Base-by-base conservation (phyloP, 495 filamentous ascomycete genomes). In the Aspergillus ostianus region DNA sequence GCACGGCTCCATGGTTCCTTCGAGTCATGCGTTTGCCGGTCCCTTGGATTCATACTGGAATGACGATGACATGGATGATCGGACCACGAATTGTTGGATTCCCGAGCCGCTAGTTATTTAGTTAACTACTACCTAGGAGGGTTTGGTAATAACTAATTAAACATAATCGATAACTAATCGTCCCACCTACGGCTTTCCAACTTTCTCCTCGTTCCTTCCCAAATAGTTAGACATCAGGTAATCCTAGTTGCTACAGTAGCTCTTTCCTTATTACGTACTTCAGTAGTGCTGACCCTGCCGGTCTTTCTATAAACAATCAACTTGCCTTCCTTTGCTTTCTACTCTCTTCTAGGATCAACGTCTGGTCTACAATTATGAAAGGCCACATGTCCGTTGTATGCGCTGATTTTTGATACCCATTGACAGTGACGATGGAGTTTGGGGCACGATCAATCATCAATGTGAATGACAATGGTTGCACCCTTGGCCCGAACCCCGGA, bases 1-100 rank as follows among this genome's bases (percentile, higher is more conserved):
- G 30, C 52, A 54, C 23, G 46, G 51, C 56, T 64, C 65, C 65
- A 61, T 64, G 65, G 65, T 58, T 60, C 26, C 47, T 23, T 44
- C 26, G 51, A 55, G 65, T 67, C 65, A 64, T 67, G 62, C 62
- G 62, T 62, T 57, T 56, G 49, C 57, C 56, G 56, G 53, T 44
- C 17, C 44, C 54, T 56, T 45, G 44, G 54, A 56, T 3, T 6
- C 30, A 1, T 7, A 7, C 30, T 32, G 30, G 30, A 46, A 54
- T 54, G 32, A 54, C 32, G 52, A 32, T 54, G 32, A 26, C 32
- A 54, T 54, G 32, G 36, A 15, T 54, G 30, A 19, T 19, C 21
- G 30, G 21, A 30, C 51, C 30, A 36, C n/a, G 29, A 32, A 32
- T 32, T 32, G 10, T 32, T 32, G 29, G 7, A 32, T 1, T 41